Conservation (phyloP, 1,284 basidiomycete genomes). For the Papiliotrema nemorosa region DNA sequence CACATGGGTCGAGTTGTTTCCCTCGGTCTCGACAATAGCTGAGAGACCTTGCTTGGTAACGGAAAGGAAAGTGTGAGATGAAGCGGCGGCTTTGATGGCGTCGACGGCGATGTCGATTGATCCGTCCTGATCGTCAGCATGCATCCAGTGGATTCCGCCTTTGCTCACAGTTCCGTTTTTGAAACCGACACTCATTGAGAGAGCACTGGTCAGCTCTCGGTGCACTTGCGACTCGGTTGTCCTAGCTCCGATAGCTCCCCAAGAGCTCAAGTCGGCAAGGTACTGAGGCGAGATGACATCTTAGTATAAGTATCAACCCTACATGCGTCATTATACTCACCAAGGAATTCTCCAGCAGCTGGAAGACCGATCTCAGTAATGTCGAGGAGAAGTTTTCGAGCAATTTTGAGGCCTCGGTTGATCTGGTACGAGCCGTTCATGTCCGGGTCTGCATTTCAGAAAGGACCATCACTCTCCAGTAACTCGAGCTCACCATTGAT, state of each 20-base stretch:
- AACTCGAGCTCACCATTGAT: conserved; percentile 52
- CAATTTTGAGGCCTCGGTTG: conserved; percentile 88
- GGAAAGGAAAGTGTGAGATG: conserved; percentile 85
- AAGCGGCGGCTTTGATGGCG: conserved; percentile 80
- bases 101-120: conserved; percentile 81
- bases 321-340: too few species aligned
- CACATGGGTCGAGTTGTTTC: conserved; percentile 56
- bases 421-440: conserved; percentile 92
- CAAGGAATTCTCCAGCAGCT: conserved; percentile 90
- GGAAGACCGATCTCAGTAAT: conserved; percentile 84
- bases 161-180: conserved; percentile 56
- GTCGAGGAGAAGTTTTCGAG: conserved; percentile 83
- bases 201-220: conserved; percentile 81
- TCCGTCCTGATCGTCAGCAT: conserved; percentile 47
- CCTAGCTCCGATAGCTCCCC: conserved; percentile 96
- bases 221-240: conserved; percentile 94
- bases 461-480: not conserved
- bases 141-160: not conserved
- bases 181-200: conserved; percentile 84
- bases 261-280: conserved; percentile 70
- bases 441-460: conserved; percentile 62
- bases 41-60: conserved; percentile 90
- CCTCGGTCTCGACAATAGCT: conserved; percentile 82
- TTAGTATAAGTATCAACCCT: conserved; percentile 13
- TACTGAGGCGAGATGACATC: conserved; percentile 79